A percentile compares a stretch with the other conserved stretches of the same genome.
Evolutionary conservation across 805 yeast species (phyloP).

Genomic region (Wickerhamiella domercqiae): DNA sequence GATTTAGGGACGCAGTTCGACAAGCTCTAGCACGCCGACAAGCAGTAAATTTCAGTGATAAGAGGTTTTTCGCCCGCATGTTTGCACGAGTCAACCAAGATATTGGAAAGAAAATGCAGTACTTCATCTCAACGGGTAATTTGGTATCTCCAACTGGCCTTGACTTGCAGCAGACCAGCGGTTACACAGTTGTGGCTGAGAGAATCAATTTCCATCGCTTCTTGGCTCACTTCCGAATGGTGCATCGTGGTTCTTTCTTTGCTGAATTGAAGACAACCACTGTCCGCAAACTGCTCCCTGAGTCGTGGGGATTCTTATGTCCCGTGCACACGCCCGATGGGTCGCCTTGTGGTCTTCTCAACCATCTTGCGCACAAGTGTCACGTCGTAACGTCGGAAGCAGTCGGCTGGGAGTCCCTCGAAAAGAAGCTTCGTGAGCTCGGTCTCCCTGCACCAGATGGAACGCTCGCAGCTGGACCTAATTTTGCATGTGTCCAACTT

Average conservation of each 20-base stretch:
- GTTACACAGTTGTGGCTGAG: slow-evolving; percentile 97
- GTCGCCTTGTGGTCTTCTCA: slow-evolving; percentile 94
- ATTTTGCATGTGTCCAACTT: slow-evolving; percentile 75
- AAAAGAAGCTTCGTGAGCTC: slow-evolving; percentile 51
- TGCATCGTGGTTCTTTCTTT: slow-evolving; percentile 97
- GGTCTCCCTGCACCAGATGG: slow-evolving; percentile 67
- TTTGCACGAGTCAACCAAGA: slow-evolving; percentile 74
- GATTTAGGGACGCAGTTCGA: slow-evolving; percentile 56
- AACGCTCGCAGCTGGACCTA: slow-evolving; percentile 74
- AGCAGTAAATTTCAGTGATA: slow-evolving; percentile 69
- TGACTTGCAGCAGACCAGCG: slow-evolving; percentile 94
- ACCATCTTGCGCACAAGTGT: slow-evolving; percentile 94
- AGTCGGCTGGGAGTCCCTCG: slow-evolving; percentile 6
- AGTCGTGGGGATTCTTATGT: slow-evolving; percentile 97
- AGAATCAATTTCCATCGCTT: slow-evolving; percentile 94
- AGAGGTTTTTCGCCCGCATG: slow-evolving; percentile 68
- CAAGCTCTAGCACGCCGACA: slow-evolving; percentile 64
- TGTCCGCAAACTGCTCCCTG: slow-evolving; percentile 89
- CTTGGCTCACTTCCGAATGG: slow-evolving; percentile 98
- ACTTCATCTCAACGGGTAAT: slow-evolving; percentile 93
- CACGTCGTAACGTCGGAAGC: slow-evolving; percentile 47
- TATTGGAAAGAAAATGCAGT: slow-evolving; percentile 86
- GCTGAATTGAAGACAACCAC: slow-evolving; percentile 96
- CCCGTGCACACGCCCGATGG: slow-evolving; percentile 99
- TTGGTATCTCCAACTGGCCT: slow-evolving; percentile 92